A percentile compares a stretch with the other conserved stretches of the same genome.
Evolutionary conservation across 75 land plant species (phyloP).

Genomic region (Ceratopteris richardii): DNA sequence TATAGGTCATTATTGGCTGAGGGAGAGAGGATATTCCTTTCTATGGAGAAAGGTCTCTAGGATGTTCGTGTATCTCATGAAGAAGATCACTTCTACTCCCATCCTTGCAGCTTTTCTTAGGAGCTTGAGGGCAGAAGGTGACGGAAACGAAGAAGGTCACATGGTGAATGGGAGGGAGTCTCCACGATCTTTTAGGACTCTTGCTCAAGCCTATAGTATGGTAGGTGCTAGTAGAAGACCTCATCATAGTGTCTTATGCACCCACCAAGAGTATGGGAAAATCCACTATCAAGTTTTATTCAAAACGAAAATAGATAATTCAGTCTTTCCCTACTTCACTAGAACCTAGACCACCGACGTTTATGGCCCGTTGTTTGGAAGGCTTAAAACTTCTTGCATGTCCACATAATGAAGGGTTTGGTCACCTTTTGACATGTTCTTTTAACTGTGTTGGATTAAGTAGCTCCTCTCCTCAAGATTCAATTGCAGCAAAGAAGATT

Average conservation of each 20-base stretch:
- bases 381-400: conserved; percentile 35
- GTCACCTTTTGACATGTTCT: conserved; percentile 54
- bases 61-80: too few relatives aligned
- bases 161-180: too few relatives aligned
- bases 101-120: too few relatives aligned
- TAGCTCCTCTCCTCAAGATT: not conserved
- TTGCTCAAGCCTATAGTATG: too few relatives aligned
- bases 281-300: conserved; percentile 51
- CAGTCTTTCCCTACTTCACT: conserved; percentile 34
- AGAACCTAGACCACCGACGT: conserved; percentile 47
- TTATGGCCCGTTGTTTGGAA: conserved; percentile 46
- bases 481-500: not conserved
- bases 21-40: too few relatives aligned
- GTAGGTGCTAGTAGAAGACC: too few relatives aligned
- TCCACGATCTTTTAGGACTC: too few relatives aligned
- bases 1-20: too few relatives aligned
- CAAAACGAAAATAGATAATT: conserved; percentile 50
- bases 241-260: conserved; percentile 14
- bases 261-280: conserved; percentile 54
- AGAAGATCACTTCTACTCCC: too few relatives aligned
- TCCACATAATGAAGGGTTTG: conserved; percentile 40
- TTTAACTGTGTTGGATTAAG: not conserved
- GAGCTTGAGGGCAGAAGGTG: too few relatives aligned
- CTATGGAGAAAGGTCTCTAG: too few relatives aligned
- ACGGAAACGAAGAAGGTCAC: too few relatives aligned